Conservation (phyloP, 495 filamentous ascomycete genomes). For the Penicillium salamii region DNA sequence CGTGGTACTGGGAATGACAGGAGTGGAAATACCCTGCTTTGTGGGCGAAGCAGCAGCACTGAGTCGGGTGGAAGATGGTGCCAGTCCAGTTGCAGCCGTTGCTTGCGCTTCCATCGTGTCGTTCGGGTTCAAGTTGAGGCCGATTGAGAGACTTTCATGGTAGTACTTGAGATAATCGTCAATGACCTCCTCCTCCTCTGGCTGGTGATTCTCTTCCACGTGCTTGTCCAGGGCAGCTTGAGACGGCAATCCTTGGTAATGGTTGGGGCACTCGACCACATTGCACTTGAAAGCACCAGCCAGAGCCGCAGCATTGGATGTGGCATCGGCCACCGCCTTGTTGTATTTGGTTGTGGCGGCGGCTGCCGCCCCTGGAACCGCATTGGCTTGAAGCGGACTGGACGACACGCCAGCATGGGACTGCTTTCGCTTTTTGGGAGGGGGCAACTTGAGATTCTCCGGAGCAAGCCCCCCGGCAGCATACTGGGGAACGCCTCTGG, state of each 20-base stretch:
- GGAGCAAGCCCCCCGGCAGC: slow-evolving; percentile 45
- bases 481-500: slow-evolving; percentile 64
- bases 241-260: slow-evolving; percentile 44
- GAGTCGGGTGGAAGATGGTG: slow-evolving; percentile 17
- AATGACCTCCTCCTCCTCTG: slow-evolving; percentile 39
- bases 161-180: slow-evolving; percentile 47
- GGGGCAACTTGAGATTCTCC: slow-evolving; percentile 60
- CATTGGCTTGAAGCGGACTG: slow-evolving; percentile 23
- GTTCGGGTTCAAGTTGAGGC: slow-evolving; percentile 34
- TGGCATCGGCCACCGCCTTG: slow-evolving; percentile 32
- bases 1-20: slow-evolving; percentile 32
- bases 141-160: slow-evolving; percentile 41
- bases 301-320: slow-evolving; percentile 27
- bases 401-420: slow-evolving; percentile 37
- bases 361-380: slow-evolving; percentile 23
- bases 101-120: slow-evolving; percentile 21
- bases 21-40: slow-evolving; percentile 38
- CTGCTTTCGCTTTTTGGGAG: slow-evolving; percentile 57
- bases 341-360: slow-evolving; percentile 29
- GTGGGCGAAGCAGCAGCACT: slow-evolving; percentile 26
- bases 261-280: slow-evolving; percentile 42
- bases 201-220: slow-evolving; percentile 43
- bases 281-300: slow-evolving; percentile 41
- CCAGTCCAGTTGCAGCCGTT: slow-evolving; percentile 12
- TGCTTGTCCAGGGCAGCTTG: slow-evolving; percentile 48